Evolutionary conservation across 345 rosid genomes (phyloP).

Genomic region (Bretschneidera sinensis): DNA sequence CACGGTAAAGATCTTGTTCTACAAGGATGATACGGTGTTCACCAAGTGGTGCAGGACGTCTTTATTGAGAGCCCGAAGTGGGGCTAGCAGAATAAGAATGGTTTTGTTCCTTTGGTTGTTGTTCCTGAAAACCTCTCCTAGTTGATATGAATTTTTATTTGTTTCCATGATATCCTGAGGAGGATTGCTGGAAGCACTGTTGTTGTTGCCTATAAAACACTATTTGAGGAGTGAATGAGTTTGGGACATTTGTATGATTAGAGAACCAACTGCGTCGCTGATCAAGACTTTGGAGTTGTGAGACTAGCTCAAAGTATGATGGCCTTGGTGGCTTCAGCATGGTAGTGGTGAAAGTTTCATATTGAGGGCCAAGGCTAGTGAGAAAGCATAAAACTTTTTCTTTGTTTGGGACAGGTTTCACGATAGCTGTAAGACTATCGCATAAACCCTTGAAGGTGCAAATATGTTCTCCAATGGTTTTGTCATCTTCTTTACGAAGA

Average conservation of each 20-base stretch:
- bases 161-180: no score
- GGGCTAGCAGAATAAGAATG: not conserved
- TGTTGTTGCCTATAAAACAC: not conserved
- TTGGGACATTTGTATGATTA: not conserved
- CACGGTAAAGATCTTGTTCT: not conserved
- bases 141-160: not conserved
- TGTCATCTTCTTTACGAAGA: conserved; percentile 7
- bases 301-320: not conserved
- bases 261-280: conserved; percentile 3
- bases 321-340: no score
- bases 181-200: not conserved
- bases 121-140: not conserved
- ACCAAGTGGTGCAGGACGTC: not conserved
- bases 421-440: no score
- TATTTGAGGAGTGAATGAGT: not conserved
- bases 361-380: no score
- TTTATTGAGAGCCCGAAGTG: not conserved
- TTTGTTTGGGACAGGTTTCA: not conserved
- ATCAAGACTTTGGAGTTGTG: conserved; percentile 1
- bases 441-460: not conserved
- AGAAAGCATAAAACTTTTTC: not conserved
- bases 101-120: not conserved
- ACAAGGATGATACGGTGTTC: not conserved
- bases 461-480: no score
- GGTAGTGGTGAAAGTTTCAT: no score